Evolutionary conservation across 768 basidiomycete species (phyloP).

Genomic region (Amanita muscaria): DNA sequence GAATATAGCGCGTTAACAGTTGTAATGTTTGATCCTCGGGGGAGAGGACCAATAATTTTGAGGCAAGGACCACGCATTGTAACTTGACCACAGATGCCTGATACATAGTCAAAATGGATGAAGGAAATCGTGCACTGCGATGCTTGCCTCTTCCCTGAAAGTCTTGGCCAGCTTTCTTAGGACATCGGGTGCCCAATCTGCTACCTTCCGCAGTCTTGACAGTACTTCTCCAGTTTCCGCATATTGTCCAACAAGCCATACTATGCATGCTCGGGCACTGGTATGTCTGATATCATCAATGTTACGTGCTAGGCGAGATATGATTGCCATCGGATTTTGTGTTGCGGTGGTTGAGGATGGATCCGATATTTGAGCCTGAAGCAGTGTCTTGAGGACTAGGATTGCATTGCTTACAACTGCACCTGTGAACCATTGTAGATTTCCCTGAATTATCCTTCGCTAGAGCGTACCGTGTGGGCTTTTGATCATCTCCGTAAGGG

Average conservation of each 20-base stretch:
- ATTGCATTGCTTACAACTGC: constrained; percentile 73
- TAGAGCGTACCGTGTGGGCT: constrained; percentile 55
- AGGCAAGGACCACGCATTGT: constrained; percentile 77
- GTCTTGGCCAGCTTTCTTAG: constrained; percentile 70
- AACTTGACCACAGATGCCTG: constrained; percentile 67
- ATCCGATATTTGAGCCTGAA: constrained; percentile 53
- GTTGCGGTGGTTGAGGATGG: constrained; percentile 14
- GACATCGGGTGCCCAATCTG: constrained; percentile 83
- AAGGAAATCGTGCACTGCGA: neutral
- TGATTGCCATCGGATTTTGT: constrained; percentile 53
- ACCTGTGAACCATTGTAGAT: constrained; percentile 34
- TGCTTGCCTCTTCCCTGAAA: constrained; percentile 60
- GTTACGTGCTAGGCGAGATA: constrained; percentile 68
- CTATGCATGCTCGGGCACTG: constrained; percentile 76
- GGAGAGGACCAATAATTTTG: constrained; percentile 70
- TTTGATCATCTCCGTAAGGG: constrained; percentile 74
- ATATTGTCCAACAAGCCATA: constrained; percentile 93
- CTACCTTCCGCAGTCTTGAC: constrained; percentile 46
- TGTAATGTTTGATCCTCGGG: constrained; percentile 41
- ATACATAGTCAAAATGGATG: constrained; percentile 4
- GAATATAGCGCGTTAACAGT: constrained; percentile 61
- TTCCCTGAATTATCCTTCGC: neutral
- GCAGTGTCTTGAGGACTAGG: constrained; percentile 75
- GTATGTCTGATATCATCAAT: constrained; percentile 76
- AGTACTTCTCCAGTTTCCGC: constrained; percentile 33